These are phyloP conservation scores for Paramecium biaurelia DNA, from an alignment of 73 alveolate genomes.

Conservation along the genomic window DNA sequence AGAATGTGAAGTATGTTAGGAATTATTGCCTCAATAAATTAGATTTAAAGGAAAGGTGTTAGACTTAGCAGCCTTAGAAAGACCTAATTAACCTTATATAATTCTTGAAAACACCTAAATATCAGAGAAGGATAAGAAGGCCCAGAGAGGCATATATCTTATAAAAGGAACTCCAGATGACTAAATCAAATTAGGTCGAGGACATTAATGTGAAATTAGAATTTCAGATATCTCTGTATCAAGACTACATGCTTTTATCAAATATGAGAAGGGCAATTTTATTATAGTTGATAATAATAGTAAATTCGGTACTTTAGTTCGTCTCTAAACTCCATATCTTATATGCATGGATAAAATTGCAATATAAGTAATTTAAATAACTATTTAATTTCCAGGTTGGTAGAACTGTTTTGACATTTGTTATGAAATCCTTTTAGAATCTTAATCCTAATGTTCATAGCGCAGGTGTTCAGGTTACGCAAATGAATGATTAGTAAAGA, in stretches of 20 bases:
- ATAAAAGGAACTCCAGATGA: constrained; percentile 66
- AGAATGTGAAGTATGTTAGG: constrained; percentile 86
- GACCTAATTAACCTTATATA: constrained; percentile 72
- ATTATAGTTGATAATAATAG: constrained; percentile 61
- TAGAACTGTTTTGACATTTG: constrained; percentile 65
- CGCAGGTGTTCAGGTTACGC: neutral
- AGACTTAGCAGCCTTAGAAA: constrained; percentile 73
- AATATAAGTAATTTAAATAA: neutral
- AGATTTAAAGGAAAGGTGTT: constrained; percentile 61
- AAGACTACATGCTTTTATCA: constrained; percentile 72
- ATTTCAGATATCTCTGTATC: constrained; percentile 76
- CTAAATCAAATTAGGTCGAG: constrained; percentile 70
- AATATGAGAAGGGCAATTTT: constrained; percentile 58
- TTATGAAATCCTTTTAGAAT: constrained; percentile 37
- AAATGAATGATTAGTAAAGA: neutral
- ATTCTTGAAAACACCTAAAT: constrained; percentile 73
- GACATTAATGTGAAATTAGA: constrained; percentile 82
- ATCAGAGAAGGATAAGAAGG: constrained; percentile 68
- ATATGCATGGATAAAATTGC: constrained; percentile 57
- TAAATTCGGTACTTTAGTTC: constrained; percentile 65
- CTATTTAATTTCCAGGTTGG: constrained; percentile 36
- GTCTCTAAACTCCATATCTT: constrained; percentile 28
- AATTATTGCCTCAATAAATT: constrained; percentile 78
- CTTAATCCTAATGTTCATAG: neutral
- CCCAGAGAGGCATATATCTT: constrained; percentile 71